Percentiles rank a stretch among this genome's conserved stretches.
phyloP scores from a whole-genome alignment of 306 rosid species.

The Cicer pinnatifidum region DNA sequence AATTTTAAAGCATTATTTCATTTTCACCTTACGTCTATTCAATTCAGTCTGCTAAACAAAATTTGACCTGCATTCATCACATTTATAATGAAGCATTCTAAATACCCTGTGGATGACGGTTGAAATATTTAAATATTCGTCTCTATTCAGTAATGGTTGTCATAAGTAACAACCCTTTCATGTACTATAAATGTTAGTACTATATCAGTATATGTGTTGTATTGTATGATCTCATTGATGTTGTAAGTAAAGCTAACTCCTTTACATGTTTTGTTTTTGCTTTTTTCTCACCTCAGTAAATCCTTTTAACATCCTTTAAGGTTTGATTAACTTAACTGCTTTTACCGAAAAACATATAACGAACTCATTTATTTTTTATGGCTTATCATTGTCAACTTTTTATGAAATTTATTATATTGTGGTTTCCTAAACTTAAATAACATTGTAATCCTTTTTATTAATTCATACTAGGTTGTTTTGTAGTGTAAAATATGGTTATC shows the following conservation, averaged over 20 bases:
- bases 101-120: not conserved
- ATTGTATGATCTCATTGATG: constrained; percentile 1
- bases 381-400: not conserved
- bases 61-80: not conserved
- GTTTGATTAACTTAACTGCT: constrained; percentile 14
- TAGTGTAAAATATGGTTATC: not conserved
- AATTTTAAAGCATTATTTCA: constrained; percentile 17
- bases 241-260: not conserved
- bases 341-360: not conserved
- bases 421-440: not conserved
- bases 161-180: not conserved
- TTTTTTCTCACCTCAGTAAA: not conserved
- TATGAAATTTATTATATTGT: not conserved
- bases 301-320: not conserved
- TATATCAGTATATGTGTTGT: not conserved
- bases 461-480: not conserved
- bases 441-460: not conserved
- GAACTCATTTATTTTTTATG: not conserved
- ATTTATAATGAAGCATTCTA: not conserved
- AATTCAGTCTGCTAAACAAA: constrained; percentile 22
- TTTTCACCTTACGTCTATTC: constrained; percentile 7
- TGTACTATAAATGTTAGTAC: not conserved
- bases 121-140: constrained; percentile 4
- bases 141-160: not conserved
- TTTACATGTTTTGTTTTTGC: not conserved